These are phyloP conservation scores for Quercus berberidifolia DNA, from an alignment of 306 rosid species.

Conservation along the genomic window DNA sequence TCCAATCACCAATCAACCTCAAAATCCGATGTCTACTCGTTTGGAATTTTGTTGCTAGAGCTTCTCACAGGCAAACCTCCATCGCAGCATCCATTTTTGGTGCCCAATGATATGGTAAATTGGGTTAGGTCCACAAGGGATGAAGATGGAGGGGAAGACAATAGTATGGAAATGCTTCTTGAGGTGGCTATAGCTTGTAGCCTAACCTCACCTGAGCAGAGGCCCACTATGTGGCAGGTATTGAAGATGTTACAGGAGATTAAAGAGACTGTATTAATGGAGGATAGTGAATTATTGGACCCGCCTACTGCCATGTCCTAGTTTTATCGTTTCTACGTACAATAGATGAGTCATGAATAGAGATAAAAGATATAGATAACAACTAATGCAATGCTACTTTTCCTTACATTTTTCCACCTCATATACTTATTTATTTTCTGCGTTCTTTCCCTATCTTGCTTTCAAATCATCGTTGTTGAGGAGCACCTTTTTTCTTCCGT, in stretches of 20 bases:
- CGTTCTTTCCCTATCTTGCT: background rate
- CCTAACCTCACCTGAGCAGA: conserved; percentile 73
- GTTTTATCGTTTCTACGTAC: background rate
- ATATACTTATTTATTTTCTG: background rate
- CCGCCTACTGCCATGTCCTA: conserved; percentile 23
- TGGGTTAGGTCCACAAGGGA: conserved; percentile 69
- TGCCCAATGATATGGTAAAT: conserved; percentile 46
- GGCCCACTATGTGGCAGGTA: conserved; percentile 96
- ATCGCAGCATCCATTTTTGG: conserved; percentile 46
- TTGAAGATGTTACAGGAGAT: conserved; percentile 92
- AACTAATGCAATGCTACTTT: background rate
- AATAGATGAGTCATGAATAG: background rate
- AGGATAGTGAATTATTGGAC: conserved; percentile 48
- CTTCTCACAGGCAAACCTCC: conserved; percentile 76
- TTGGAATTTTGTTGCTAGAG: conserved; percentile 72
- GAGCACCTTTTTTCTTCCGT: no score
- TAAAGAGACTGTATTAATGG: conserved; percentile 57
- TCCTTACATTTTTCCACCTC: background rate
- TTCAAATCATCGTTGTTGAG: no score
- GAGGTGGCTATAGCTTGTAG: conserved; percentile 77
- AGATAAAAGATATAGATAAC: background rate
- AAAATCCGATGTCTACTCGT: conserved; percentile 70
- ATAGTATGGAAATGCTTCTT: conserved; percentile 69
- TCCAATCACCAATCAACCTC: conserved; percentile 39
- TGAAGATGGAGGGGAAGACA: conserved; percentile 49